A percentile compares a stretch with the other conserved stretches of the same genome.
Conservation (phyloP, 352 stramenopile genomes). For the Poterioochromonas sp. region DNA sequence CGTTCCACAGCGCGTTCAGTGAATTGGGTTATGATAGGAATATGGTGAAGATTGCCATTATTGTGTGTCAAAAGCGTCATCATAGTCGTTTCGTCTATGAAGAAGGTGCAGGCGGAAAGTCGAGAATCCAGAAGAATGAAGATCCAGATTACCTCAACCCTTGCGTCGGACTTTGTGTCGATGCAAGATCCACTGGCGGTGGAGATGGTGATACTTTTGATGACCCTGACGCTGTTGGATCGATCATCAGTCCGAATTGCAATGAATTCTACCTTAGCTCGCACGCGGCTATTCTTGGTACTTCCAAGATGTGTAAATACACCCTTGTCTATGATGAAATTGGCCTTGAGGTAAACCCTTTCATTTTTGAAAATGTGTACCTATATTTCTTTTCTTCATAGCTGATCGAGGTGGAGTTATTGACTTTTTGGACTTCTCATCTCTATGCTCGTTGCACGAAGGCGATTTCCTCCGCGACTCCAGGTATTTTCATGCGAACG, state of each 20-base stretch:
- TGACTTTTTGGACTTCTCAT: slow-evolving; percentile 16
- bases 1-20: not conserved
- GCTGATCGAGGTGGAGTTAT: slow-evolving; percentile 11
- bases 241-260: not conserved
- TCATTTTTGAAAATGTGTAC: no score
- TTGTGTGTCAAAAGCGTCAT: slow-evolving; percentile 25
- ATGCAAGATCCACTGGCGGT: not conserved
- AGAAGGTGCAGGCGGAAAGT: not conserved
- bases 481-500: not conserved
- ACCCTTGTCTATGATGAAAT: slow-evolving; percentile 31
- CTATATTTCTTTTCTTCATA: no score
- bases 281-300: slow-evolving; percentile 22
- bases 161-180: slow-evolving; percentile 4
- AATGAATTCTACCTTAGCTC: slow-evolving; percentile 33
- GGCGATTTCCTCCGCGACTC: slow-evolving; percentile 6
- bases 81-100: slow-evolving; percentile 16
- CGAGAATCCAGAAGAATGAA: not conserved
- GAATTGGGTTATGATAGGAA: not conserved
- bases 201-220: not conserved
- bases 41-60: not conserved
- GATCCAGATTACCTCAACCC: not conserved
- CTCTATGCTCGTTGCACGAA: slow-evolving; percentile 9
- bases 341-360: not conserved
- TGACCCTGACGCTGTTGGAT: not conserved
- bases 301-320: slow-evolving; percentile 20